Evolutionary conservation across 352 stramenopile genomes (phyloP), one percentile per base, ranked within the genome.

Genomic region (Phytopythium aichiense): DNA sequence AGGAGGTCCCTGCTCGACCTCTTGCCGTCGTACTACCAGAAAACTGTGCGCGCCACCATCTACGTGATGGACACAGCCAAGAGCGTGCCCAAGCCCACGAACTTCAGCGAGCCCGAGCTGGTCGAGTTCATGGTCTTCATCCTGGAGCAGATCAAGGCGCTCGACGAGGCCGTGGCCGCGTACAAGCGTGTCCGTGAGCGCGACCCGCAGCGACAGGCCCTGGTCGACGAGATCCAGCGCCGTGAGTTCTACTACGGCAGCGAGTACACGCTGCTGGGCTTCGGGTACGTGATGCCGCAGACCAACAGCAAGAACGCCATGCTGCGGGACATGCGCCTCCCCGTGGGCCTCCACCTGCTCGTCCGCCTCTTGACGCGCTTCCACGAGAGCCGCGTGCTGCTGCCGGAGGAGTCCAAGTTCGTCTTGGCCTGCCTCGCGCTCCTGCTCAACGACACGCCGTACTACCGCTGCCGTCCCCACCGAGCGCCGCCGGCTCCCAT

Each of bases 251-350:
- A 89, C 61, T 74, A 81, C 28, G 76, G 76, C 40, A 81, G 63
- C 53, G 63, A 81, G 64, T 88, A 79, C 58, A 80, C 74, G n/a
- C 55, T 82, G 37, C 58, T 87, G 1, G 70, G 76, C 37, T 90
- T 84, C 56, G 79, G 81, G 35, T 87, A 81, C 57, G 45, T 87
- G 8, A 48, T 88, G 11, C 76, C 69, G 0, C 68, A 74, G 22
- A 88, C 79, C 30, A 91, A 91, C 66, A 35, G 71, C 25, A 40
- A 67, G 22, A 87, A 88, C 55, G 81, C 88, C 30, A 49, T 80
- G 31, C 84, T 81, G 49, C 77, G 63, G 12, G 72, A 88, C 59
- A 70, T 84, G 70, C 82, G 77, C 51, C 58, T 76, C 0, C 81
- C 81, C 0, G 68, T 79, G 31, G 72, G 73, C 33, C 83, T 88